Base-by-base conservation (phyloP, 352 stramenopile species). In the Globisporangium irregulare region DNA sequence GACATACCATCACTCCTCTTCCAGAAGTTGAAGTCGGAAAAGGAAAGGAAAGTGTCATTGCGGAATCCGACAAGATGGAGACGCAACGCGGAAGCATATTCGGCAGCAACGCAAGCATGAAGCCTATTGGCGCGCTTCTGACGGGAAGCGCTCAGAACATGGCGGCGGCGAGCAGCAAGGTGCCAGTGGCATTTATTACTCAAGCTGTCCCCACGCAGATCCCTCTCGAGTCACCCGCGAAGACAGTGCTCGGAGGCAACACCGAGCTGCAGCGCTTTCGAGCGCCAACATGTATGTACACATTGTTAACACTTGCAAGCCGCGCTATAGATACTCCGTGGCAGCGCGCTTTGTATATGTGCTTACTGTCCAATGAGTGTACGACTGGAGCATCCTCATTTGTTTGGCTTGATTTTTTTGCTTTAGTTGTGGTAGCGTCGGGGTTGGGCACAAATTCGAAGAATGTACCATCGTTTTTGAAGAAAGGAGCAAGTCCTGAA, bases 151-250 rank as follows among this genome's bases (percentile, higher is more conserved):
- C 14, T 15, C 10, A 60, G 55, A 27, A 60, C 29, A 36, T 38
- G 25, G 8, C 29, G 14, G 15, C 15, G 14, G 51, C 25, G 14
- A 41, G 2, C 12, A 46, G 38, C 12, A 57, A 57, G 59, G 25
- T 14, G 48, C 20, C 34, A 24, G 20, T 5, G 29, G 46, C 22
- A 10, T 70, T 66, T 22, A 34, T 54, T 43, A 34, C 34, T 18
- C 32, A 66, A 38, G 18, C 50, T 41, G 4, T 50, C 3, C 64
- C 64, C 7, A 69, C 56, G 14, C 66, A 24, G 41, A 70, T 70
- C 36, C 66, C 66, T 18, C 34, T 66, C 24, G 66, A 70, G n/a
- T 70, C 66, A 3, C 58, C 58, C 18, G 57, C 48, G 58, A 66
- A 70, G 9, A 59, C 50, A 22, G 14, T 10, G 14, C n/a, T 66